Evolutionary conservation across 495 filamentous ascomycete genomes (phyloP).

Genomic region (Tuber borchii): DNA sequence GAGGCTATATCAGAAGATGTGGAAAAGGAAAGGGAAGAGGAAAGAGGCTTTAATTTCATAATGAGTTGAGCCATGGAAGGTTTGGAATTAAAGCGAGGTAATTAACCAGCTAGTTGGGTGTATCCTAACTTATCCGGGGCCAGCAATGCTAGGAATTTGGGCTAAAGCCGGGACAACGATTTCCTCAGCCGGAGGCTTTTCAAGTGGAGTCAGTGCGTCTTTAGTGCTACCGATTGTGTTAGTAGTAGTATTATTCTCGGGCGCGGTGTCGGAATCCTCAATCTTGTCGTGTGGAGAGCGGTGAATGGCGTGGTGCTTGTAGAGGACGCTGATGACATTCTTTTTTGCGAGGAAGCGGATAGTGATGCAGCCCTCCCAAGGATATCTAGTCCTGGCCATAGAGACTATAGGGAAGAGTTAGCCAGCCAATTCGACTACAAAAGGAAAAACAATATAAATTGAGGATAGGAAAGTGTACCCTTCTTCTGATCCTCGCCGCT

Average conservation of each 20-base stretch:
- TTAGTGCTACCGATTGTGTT: background rate
- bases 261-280: background rate
- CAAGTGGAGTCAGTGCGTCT: background rate
- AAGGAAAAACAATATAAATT: background rate
- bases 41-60: background rate
- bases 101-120: background rate
- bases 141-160: background rate
- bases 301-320: slow-evolving; percentile 27
- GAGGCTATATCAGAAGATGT: background rate
- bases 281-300: background rate
- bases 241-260: background rate
- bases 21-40: background rate
- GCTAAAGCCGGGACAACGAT: background rate
- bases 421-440: background rate
- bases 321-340: slow-evolving; percentile 6
- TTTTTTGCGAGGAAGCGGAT: slow-evolving; percentile 18
- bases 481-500: slow-evolving; percentile 4
- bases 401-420: background rate
- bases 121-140: background rate
- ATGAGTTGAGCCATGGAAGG: background rate
- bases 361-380: slow-evolving; percentile 17
- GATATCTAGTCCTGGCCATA: slow-evolving; percentile 6
- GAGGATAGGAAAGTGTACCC: background rate
- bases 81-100: background rate
- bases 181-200: background rate